Evolutionary conservation across 2,329 filamentous ascomycete species (phyloP), one percentile per base, ranked within the genome.

Genomic region (Botrytis galanthina): DNA sequence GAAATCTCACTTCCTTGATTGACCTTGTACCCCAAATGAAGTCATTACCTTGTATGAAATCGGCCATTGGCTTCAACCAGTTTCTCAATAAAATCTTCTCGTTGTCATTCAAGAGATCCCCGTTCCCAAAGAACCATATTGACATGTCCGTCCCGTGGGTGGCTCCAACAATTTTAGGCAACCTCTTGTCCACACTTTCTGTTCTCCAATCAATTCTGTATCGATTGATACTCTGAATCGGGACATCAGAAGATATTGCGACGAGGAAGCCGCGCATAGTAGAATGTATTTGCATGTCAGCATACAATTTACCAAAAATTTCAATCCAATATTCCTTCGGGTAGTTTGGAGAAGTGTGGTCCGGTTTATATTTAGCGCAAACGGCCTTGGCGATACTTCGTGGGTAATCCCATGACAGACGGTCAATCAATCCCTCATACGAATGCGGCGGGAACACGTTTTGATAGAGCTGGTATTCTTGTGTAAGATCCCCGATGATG

Each of bases 401-500:
- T n/a, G 76, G 76, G 51, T 77, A 77, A 37, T 77, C 76, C 76
- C 76, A 77, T 14, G 70, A 73, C 0, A 77, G 69, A 39, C 76
- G 74, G 22, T 75, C 66, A n/a, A 76, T 39, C 39, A 77, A 51
- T 1, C 6, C 22, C 10, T 73, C 51, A 63, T 75, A 74, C 1
- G 76, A 77, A 18, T 61, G 62, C 57, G 75, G 76, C 8, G 74
- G 75, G 26, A 69, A 75, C n/a, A 71, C 71, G 20, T 51, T 71
- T n/a, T 75, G 74, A 61, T 77, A 77, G 3, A 74, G 20, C 46
- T 74, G 72, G 18, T 73, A 73, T 46, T 77, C 75, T 51, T 76
- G 71, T n/a, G 75, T 77, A 5, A 77, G 62, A 66, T 77, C 75
- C 22, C 75, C 75, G 44, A 76, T 75, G 6, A 77, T 74, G 6